Conservation (phyloP, 1,284 basidiomycete genomes). For the Moniliella sp. region DNA sequence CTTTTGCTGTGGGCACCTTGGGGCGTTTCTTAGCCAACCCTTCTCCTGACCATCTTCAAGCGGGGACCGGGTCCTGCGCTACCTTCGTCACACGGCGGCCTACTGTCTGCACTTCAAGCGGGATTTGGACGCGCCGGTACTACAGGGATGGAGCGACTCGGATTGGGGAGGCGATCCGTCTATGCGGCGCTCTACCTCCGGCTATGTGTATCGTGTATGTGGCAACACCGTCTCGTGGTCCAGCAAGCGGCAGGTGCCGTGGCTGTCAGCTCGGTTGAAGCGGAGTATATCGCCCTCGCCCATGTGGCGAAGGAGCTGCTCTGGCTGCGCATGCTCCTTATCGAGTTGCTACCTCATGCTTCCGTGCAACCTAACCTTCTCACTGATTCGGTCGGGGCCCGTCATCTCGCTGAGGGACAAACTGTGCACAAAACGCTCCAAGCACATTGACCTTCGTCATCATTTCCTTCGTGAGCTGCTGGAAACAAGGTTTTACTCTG, state of each 20-base stretch:
- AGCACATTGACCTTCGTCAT: too few species aligned
- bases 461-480: too few species aligned
- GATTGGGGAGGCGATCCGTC: neutral
- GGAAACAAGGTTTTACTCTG: too few species aligned
- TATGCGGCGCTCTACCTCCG: neutral
- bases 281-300: neutral
- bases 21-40: neutral
- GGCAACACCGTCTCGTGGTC: neutral
- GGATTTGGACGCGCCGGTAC: neutral
- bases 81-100: neutral
- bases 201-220: neutral
- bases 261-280: neutral
- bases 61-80: neutral
- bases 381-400: too few species aligned
- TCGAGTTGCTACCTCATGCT: too few species aligned
- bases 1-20: neutral
- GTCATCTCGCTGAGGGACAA: too few species aligned
- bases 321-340: too few species aligned
- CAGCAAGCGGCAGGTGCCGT: neutral
- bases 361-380: too few species aligned
- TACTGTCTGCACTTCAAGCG: neutral
- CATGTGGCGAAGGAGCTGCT: too few species aligned
- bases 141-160: constrained; percentile 1
- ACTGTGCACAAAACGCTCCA: too few species aligned
- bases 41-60: neutral